These are phyloP conservation scores for Aspergillus cejpii DNA, from an alignment of 2,329 filamentous ascomycete genomes.

Conservation along the genomic window DNA sequence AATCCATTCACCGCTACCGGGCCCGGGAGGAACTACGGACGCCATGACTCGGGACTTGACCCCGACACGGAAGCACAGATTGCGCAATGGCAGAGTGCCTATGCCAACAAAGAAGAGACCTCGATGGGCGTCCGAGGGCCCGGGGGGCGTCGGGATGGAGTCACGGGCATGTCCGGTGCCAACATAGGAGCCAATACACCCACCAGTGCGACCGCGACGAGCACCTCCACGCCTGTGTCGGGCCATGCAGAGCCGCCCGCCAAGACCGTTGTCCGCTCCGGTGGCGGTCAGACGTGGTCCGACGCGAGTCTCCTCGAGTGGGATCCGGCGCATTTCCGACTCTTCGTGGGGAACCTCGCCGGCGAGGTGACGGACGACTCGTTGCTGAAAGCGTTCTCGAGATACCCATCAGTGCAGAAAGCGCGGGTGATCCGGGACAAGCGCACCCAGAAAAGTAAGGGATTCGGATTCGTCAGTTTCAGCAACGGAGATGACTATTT, in stretches of 20 bases:
- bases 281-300: constrained; percentile 88
- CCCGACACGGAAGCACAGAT: constrained; percentile 86
- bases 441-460: constrained; percentile 90
- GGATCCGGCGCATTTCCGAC: constrained; percentile 87
- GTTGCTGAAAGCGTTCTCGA: constrained; percentile 83
- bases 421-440: constrained; percentile 92
- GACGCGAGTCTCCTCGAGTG: constrained; percentile 86
- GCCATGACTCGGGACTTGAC: constrained; percentile 47
- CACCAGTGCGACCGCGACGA: constrained; percentile 23
- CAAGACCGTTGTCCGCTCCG: constrained; percentile 81
- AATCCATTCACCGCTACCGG: constrained; percentile 72
- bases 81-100: constrained; percentile 90
- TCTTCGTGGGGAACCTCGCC: constrained; percentile 94
- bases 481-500: constrained; percentile 94
- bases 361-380: constrained; percentile 97
- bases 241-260: constrained; percentile 46
- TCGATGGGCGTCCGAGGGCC: constrained; percentile 30
- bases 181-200: constrained; percentile 37
- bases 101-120: constrained; percentile 58
- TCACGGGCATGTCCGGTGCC: constrained; percentile 31
- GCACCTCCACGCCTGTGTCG: constrained; percentile 42
- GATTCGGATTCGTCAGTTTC: constrained; percentile 95
- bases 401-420: constrained; percentile 83
- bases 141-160: constrained; percentile 42
- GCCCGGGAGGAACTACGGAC: constrained; percentile 31